Conservation (phyloP, 495 filamentous ascomycete genomes). For the Glutinoglossum americanum region DNA sequence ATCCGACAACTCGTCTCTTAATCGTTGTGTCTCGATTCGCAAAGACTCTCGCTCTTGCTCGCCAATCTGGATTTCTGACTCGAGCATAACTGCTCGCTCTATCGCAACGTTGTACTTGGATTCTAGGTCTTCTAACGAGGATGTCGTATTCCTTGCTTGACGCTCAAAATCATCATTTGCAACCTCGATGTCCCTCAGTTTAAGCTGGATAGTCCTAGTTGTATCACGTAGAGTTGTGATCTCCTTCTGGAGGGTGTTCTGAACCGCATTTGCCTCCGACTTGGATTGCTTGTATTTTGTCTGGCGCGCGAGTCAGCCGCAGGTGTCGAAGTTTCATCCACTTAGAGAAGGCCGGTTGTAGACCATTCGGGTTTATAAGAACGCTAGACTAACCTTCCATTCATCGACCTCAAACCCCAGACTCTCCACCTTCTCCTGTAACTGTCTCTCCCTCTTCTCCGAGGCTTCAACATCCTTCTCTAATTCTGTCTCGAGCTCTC, state of each 20-base stretch:
- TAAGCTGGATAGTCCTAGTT: constrained; percentile 60
- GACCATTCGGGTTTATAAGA: neutral
- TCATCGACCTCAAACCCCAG: constrained; percentile 82
- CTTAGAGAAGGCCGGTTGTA: neutral
- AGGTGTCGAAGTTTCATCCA: neutral
- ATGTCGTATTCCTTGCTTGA: constrained; percentile 80
- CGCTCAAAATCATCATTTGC: constrained; percentile 96
- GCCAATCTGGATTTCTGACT: constrained; percentile 76
- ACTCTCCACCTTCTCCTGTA: constrained; percentile 70
- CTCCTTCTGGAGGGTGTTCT: constrained; percentile 82
- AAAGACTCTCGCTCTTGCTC: constrained; percentile 78
- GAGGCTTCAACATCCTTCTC: constrained; percentile 93
- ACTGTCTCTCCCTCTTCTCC: constrained; percentile 69
- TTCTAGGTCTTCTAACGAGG: constrained; percentile 89
- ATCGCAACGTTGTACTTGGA: constrained; percentile 91
- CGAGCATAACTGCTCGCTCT: constrained; percentile 76
- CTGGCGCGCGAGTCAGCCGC: constrained; percentile 23
- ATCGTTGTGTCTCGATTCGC: constrained; percentile 69
- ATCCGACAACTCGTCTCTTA: constrained; percentile 79
- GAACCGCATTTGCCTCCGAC: constrained; percentile 56
- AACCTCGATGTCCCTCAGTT: constrained; percentile 84
- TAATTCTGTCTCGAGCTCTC: constrained; percentile 81
- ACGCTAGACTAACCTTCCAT: constrained; percentile 63
- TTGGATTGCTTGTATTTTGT: constrained; percentile 94
- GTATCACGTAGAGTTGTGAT: constrained; percentile 73